Percentiles rank a stretch among this genome's conserved stretches.
Evolutionary conservation across 352 stramenopile genomes (phyloP).

Genomic region (Aphanomyces astaci): DNA sequence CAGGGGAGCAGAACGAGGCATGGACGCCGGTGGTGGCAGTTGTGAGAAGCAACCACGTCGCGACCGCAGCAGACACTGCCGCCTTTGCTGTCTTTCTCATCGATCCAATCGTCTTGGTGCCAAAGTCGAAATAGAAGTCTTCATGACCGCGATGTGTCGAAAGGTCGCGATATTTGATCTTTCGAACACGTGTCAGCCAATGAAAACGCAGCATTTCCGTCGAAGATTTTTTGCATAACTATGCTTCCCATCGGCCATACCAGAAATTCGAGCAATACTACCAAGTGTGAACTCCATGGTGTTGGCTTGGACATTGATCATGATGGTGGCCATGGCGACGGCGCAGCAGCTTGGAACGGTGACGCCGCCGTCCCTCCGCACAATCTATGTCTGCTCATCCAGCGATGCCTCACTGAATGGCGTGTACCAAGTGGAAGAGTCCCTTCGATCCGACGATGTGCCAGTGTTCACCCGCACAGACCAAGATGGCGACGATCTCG

Average conservation of each 20-base stretch:
- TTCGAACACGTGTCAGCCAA: neutral
- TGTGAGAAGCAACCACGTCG: neutral
- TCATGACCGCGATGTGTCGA: neutral
- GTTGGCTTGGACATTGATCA: too few relatives aligned
- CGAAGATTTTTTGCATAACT: neutral
- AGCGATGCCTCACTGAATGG: constrained; percentile 42
- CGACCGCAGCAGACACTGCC: neutral
- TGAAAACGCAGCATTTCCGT: neutral
- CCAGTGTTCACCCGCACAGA: constrained; percentile 10
- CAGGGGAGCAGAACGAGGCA: constrained; percentile 8
- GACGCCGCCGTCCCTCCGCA: neutral
- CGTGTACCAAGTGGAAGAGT: constrained; percentile 38
- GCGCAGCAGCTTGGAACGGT: neutral
- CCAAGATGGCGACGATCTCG: neutral
- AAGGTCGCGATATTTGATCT: neutral
- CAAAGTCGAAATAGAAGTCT: neutral
- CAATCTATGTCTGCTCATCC: constrained; percentile 53
- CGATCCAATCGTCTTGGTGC: neutral
- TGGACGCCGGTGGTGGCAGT: neutral
- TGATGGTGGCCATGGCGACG: neutral
- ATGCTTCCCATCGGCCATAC: neutral
- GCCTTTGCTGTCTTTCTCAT: neutral
- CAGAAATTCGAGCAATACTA: neutral
- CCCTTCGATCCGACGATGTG: neutral
- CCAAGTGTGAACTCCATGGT: too few relatives aligned